Evolutionary conservation across 257 asterid genomes (phyloP).

Genomic region (Solanum rostratum): DNA sequence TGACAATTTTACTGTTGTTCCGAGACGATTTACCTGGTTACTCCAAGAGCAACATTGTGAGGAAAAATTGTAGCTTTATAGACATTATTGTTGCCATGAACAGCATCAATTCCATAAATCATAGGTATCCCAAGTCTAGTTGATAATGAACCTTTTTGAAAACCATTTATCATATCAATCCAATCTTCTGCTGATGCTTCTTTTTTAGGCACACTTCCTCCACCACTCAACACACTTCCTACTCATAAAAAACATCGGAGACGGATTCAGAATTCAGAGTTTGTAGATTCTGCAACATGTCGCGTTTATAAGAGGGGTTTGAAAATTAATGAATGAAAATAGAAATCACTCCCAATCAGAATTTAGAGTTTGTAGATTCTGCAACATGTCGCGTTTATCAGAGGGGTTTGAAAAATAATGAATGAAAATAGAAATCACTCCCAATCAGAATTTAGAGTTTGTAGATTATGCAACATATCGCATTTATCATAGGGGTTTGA

Average conservation of each 20-base stretch:
- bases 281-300: background rate
- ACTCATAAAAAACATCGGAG: background rate
- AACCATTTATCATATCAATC: slow-evolving; percentile 16
- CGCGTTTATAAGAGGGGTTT: background rate
- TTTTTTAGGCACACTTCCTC: slow-evolving; percentile 10
- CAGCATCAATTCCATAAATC: slow-evolving; percentile 19
- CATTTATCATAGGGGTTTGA: background rate
- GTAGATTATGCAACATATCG: background rate
- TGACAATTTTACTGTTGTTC: background rate
- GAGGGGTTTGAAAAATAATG: too few relatives aligned
- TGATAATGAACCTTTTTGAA: slow-evolving; percentile 10
- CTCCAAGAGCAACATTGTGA: slow-evolving; percentile 17
- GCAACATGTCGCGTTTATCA: background rate
- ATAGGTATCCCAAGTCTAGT: slow-evolving; percentile 13
- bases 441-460: background rate
- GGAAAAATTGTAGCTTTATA: slow-evolving; percentile 14
- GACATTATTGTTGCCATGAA: slow-evolving; percentile 12
- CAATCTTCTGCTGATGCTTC: slow-evolving; percentile 7
- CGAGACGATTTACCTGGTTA: background rate
- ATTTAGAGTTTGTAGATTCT: background rate
- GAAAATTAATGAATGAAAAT: too few relatives aligned
- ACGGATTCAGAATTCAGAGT: background rate
- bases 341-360: too few relatives aligned
- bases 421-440: too few relatives aligned
- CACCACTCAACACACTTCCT: slow-evolving; percentile 19